A percentile compares a stretch with the other conserved stretches of the same genome.
Evolutionary conservation across 257 asterid species (phyloP).

Genomic region (Ilex asprella): DNA sequence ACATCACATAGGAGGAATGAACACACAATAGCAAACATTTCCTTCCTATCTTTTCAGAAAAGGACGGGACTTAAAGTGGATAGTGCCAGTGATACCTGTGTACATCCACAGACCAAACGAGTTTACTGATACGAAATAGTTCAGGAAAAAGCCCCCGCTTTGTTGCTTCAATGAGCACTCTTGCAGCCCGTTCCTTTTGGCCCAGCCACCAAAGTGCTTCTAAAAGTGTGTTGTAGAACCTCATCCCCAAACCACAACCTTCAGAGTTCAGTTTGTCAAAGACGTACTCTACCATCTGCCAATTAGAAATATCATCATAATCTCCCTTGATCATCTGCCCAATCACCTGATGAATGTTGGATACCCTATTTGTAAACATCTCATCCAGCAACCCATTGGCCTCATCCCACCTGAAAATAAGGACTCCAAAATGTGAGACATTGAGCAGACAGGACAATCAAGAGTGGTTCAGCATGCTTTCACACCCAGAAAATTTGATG

Average conservation of each 20-base stretch:
- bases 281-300: constrained; percentile 97
- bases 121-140: constrained; percentile 67
- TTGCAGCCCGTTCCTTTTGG: constrained; percentile 90
- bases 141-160: constrained; percentile 86
- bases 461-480: not conserved
- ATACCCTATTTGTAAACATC: constrained; percentile 58
- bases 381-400: constrained; percentile 62
- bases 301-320: constrained; percentile 66
- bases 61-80: constrained; percentile 1
- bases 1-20: constrained; percentile 1
- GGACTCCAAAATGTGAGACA: constrained; percentile 17
- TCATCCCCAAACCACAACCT: constrained; percentile 81
- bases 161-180: constrained; percentile 84
- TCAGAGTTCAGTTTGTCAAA: constrained; percentile 84
- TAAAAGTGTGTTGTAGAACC: constrained; percentile 67
- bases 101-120: constrained; percentile 84
- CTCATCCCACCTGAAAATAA: constrained; percentile 60
- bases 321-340: constrained; percentile 91
- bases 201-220: constrained; percentile 98
- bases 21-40: constrained; percentile 5
- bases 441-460: not conserved
- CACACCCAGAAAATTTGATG: not conserved
- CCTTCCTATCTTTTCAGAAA: not conserved
- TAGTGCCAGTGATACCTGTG: constrained; percentile 54
- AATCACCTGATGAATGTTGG: constrained; percentile 73